Conservation (phyloP, 768 basidiomycete genomes). For the Lactarius evosmus region DNA sequence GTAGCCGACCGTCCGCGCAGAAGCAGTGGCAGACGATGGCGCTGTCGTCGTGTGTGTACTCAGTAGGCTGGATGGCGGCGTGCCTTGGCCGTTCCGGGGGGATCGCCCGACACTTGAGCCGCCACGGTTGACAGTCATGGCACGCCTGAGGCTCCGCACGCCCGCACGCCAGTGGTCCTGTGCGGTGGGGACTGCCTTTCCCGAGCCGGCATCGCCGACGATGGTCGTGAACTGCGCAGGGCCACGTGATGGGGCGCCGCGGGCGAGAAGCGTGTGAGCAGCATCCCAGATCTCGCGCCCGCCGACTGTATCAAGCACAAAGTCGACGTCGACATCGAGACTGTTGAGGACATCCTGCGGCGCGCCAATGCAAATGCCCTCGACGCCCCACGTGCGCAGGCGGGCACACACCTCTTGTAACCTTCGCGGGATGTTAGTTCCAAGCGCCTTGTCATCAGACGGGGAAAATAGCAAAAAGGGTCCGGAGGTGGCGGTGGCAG, state of each 20-base stretch:
- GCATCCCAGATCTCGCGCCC: conserved; percentile 79
- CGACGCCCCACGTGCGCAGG: conserved; percentile 66
- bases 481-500: conserved; percentile 36
- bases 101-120: background rate
- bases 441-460: conserved; percentile 32
- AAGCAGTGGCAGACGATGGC: too few species aligned
- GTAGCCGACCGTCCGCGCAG: conserved; percentile 57
- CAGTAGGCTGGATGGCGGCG: conserved; percentile 6
- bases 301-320: conserved; percentile 79
- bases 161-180: conserved; percentile 73
- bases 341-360: conserved; percentile 51
- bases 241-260: conserved; percentile 34
- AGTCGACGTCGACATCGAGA: conserved; percentile 68
- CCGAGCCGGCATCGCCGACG: conserved; percentile 63
- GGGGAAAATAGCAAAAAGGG: conserved; percentile 28
- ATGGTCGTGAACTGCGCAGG: conserved; percentile 71
- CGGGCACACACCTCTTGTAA: conserved; percentile 40
- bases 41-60: conserved; percentile 13
- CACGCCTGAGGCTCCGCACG: conserved; percentile 53
- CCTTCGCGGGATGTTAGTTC: conserved; percentile 25
- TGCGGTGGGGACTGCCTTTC: conserved; percentile 62
- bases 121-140: conserved; percentile 27
- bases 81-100: background rate
- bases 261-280: conserved; percentile 53
- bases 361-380: conserved; percentile 70